These are phyloP conservation scores for Fusarium incarnatum DNA, from an alignment of 2,329 filamentous ascomycete genomes.

Conservation along the genomic window DNA sequence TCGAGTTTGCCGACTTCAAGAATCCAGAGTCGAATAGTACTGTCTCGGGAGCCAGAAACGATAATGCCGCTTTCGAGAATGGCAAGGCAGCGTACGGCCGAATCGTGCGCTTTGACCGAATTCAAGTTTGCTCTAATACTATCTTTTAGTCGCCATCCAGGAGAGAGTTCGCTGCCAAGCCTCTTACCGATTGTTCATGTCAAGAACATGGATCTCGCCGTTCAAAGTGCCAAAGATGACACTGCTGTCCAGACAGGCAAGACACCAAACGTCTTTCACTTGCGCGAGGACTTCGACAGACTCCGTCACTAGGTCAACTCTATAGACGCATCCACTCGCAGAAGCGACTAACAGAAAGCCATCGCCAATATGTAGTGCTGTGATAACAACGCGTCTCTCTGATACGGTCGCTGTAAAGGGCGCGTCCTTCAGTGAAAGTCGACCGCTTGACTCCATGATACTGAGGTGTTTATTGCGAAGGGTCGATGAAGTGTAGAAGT, in stretches of 20 bases:
- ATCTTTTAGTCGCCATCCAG: neutral
- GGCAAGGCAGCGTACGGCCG: neutral
- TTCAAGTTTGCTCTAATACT: neutral
- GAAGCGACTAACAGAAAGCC: neutral
- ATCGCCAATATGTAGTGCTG: neutral
- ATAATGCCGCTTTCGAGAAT: neutral
- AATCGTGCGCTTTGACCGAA: neutral
- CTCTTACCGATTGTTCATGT: neutral
- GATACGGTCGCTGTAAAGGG: neutral
- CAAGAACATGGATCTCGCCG: neutral
- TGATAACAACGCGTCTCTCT: neutral
- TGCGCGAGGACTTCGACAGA: neutral
- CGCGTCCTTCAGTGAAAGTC: neutral
- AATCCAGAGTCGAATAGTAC: neutral
- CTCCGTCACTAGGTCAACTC: neutral
- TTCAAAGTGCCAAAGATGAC: neutral
- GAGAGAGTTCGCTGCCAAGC: neutral
- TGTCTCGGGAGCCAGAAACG: neutral
- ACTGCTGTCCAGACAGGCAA: neutral
- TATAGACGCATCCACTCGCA: neutral
- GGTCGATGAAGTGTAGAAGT: neutral
- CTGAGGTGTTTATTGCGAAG: neutral
- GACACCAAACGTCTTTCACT: neutral
- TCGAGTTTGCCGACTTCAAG: neutral
- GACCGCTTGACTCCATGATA: neutral